A percentile compares a stretch with the other conserved stretches of the same genome.
These are phyloP conservation scores for Prosopis cineraria DNA, from an alignment of 306 rosid genomes.

Conservation along the genomic window DNA sequence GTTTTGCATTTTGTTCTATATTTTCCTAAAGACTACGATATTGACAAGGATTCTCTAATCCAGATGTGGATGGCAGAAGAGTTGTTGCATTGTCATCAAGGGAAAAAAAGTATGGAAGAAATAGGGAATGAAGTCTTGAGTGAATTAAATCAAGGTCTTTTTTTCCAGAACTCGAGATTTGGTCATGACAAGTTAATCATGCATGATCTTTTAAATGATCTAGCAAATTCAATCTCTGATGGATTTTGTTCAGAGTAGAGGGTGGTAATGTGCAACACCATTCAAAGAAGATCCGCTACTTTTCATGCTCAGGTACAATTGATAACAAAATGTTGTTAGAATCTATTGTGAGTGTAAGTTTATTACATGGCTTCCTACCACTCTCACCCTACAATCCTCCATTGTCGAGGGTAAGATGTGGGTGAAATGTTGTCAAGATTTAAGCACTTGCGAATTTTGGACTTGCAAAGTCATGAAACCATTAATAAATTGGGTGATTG, in stretches of 20 bases:
- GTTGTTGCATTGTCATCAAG: neutral
- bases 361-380: neutral
- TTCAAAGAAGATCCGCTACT: neutral
- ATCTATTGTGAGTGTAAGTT: neutral
- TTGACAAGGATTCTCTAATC: neutral
- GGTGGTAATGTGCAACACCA: neutral
- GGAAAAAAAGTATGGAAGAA: neutral
- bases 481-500: neutral
- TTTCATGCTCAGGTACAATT: neutral
- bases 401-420: neutral
- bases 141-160: neutral
- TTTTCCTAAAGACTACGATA: neutral
- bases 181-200: neutral
- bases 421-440: neutral
- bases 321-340: neutral
- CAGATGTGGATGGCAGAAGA: constrained; percentile 7
- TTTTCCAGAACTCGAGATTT: neutral
- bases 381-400: neutral
- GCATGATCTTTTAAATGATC: constrained; percentile 11
- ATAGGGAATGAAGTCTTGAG: neutral
- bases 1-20: constrained; percentile 6
- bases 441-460: neutral
- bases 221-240: neutral
- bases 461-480: neutral
- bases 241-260: neutral